phyloP scores from a whole-genome alignment of 2,329 filamentous ascomycete species.

The Fusarium sp. region DNA sequence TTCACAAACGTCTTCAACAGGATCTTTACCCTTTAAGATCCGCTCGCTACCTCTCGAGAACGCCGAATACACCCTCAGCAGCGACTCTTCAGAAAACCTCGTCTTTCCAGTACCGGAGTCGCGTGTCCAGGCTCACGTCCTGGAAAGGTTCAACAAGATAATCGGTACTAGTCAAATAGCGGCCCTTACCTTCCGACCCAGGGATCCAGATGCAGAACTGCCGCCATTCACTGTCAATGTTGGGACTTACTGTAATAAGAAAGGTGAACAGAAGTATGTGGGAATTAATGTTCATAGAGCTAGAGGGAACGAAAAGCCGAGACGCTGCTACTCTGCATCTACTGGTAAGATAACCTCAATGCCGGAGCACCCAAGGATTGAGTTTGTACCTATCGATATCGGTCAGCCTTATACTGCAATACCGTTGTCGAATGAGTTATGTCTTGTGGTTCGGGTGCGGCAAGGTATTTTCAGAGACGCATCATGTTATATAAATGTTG shows the following conservation, averaged over 20 bases:
- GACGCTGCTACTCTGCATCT: too few species aligned
- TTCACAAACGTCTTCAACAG: too few species aligned
- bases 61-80: not conserved
- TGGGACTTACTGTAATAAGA: too few species aligned
- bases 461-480: not conserved
- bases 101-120: not conserved
- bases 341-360: too few species aligned
- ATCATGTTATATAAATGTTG: constrained; percentile 1
- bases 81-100: not conserved
- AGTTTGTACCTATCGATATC: not conserved
- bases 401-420: not conserved
- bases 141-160: not conserved
- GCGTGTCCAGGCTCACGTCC: accelerated
- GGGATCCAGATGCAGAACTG: accelerated
- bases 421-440: not conserved
- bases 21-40: not conserved
- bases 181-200: not conserved
- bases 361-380: too few species aligned
- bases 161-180: not conserved
- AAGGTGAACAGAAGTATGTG: too few species aligned
- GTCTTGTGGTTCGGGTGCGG: not conserved
- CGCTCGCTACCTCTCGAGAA: constrained; percentile 3
- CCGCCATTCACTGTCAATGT: too few species aligned
- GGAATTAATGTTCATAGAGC: too few species aligned
- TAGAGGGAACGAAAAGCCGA: too few species aligned